Evolutionary conservation across 2,329 filamentous ascomycete species (phyloP), one percentile per base, ranked within the genome.

Genomic region (Fusarium domesticum): DNA sequence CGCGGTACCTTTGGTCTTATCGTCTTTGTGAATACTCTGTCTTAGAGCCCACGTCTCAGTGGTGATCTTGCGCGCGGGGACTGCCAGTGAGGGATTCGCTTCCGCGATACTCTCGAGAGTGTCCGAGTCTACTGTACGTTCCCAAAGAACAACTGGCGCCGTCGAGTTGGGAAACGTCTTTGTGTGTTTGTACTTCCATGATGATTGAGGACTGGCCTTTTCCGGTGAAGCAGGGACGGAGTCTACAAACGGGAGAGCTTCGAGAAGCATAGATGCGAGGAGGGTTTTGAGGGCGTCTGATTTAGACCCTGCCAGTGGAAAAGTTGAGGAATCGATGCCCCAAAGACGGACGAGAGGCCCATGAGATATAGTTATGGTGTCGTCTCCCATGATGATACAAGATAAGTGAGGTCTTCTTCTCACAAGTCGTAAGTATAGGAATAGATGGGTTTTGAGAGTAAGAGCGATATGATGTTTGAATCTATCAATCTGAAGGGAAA

Each of bases 1-100:
- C 8, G 83, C 84, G 1, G 81, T 81, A 7, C 78, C 75, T 18
- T 57, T 57, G 31, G 65, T 67, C 15, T 70, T 66, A 6, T 64
- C 67, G 57, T 84, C 74, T 45, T 69, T 68, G 61, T 89, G 85
- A 33, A 77, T 66, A 60, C 81, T 85, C 35, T 74, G 74, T 43
- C 86, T 75, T 32, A 78, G 78, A 41, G 76, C 76, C 85, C 85
- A 89, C 15, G 71, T 75, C 64, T 86, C 83, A 2, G 61, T 39
- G 18, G 51, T 53, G 15, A 59, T 23, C 28, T 54, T 57, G 6
- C 38, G 30, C 6, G 47, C 49, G 18, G 45, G 45, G 14, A 62
- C 46, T 8, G 57, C 48, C 1, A 59, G 53, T 5, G 60, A 59
- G 39, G 63, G 60, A 47, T 66, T 63, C 47, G 62, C 57, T 28